phyloP scores from a whole-genome alignment of 2,329 filamentous ascomycete genomes.

The Bisporella sp. region DNA sequence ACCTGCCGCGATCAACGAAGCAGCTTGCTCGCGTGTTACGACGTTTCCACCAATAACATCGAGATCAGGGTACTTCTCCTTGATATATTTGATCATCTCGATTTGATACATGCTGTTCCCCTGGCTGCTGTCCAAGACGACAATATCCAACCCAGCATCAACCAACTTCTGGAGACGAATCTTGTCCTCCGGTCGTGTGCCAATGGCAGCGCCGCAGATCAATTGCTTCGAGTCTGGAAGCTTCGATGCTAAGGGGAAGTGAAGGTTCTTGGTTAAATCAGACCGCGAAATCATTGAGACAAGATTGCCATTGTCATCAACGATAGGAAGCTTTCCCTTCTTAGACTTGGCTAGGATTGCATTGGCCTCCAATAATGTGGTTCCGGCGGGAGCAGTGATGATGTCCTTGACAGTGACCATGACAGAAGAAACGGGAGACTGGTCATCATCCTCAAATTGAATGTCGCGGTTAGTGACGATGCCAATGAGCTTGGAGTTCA shows the following conservation, averaged over 20 bases:
- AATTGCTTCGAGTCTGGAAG: slow-evolving; percentile 96
- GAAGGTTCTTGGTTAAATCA: slow-evolving; percentile 96
- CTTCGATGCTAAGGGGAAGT: slow-evolving; percentile 96
- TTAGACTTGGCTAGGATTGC: slow-evolving; percentile 88
- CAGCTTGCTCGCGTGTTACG: slow-evolving; percentile 94
- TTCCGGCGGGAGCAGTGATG: slow-evolving; percentile 76
- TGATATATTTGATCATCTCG: slow-evolving; percentile 96
- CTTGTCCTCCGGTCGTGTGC: slow-evolving; percentile 92
- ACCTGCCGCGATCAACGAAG: slow-evolving; percentile 83
- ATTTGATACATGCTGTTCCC: slow-evolving; percentile 99
- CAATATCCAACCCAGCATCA: slow-evolving; percentile 90
- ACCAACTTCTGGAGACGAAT: slow-evolving; percentile 77
- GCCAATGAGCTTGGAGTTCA: slow-evolving; percentile 91
- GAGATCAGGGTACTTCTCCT: slow-evolving; percentile 74
- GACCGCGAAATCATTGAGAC: slow-evolving; percentile 90
- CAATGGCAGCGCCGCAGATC: slow-evolving; percentile 89
- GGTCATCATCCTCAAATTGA: slow-evolving; percentile 79
- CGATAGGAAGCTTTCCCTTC: slow-evolving; percentile 96
- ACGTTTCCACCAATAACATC: slow-evolving; percentile 99
- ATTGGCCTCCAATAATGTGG: slow-evolving; percentile 84
- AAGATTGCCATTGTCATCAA: slow-evolving; percentile 76
- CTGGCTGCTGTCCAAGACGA: slow-evolving; percentile 92
- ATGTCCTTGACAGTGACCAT: slow-evolving; percentile 99
- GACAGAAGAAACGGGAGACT: slow-evolving; percentile 72
- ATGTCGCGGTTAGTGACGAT: slow-evolving; percentile 98